phyloP scores from a whole-genome alignment of 208 protist species.

The Wallacemonas rigidus region DNA sequence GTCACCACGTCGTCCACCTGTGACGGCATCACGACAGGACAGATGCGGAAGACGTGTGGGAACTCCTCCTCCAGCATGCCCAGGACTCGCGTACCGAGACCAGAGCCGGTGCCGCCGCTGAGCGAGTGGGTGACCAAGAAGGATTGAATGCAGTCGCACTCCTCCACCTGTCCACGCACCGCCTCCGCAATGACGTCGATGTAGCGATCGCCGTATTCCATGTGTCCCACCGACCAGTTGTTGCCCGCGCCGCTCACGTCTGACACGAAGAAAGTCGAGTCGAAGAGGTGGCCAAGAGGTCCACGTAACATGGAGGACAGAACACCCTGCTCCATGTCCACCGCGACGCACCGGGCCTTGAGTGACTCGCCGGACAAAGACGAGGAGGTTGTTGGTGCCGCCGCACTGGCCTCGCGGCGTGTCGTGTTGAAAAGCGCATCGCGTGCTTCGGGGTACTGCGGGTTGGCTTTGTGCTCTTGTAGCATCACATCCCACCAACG shows the following conservation, averaged over 20 bases:
- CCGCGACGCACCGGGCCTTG: slow-evolving; percentile 93
- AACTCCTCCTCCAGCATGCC: slow-evolving; percentile 95
- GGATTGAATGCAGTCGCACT: slow-evolving; percentile 95
- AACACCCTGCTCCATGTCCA: slow-evolving; percentile 97
- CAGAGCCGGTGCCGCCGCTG: slow-evolving; percentile 96
- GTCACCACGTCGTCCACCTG: slow-evolving; percentile 95
- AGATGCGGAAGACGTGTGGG: slow-evolving; percentile 88
- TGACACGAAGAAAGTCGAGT: slow-evolving; percentile 86
- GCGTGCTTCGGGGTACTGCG: slow-evolving; percentile 68
- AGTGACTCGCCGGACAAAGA: slow-evolving; percentile 23
- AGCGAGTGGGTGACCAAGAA: slow-evolving; percentile 96
- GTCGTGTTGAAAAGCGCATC: slow-evolving; percentile 68
- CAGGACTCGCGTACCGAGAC: slow-evolving; percentile 92
- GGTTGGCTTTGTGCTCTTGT: slow-evolving; percentile 90
- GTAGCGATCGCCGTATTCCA: slow-evolving; percentile 92
- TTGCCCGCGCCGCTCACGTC: slow-evolving; percentile 90
- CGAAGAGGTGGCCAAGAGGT: slow-evolving; percentile 89
- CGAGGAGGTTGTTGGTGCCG: not conserved
- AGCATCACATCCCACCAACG: slow-evolving; percentile 96
- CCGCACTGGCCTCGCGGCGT: not conserved
- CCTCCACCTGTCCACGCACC: slow-evolving; percentile 87
- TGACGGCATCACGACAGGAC: slow-evolving; percentile 90
- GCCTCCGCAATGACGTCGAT: slow-evolving; percentile 80
- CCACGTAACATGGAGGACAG: slow-evolving; percentile 80
- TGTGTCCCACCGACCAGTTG: slow-evolving; percentile 94